Conservation (phyloP, 2,329 filamentous ascomycete species). For the Curvularia verruculosa region DNA sequence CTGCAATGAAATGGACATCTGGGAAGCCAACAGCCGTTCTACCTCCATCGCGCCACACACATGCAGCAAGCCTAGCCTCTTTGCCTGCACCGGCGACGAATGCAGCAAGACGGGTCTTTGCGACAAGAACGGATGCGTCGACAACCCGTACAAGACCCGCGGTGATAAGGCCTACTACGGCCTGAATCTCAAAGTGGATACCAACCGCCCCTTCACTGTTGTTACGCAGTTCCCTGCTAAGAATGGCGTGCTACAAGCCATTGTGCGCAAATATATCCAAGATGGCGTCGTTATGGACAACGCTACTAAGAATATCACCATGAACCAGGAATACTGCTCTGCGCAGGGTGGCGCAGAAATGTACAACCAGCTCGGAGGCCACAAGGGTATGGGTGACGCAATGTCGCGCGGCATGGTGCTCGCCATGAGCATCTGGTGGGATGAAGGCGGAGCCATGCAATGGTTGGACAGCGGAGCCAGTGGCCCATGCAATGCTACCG, state of each 20-base stretch:
- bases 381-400: constrained; percentile 55
- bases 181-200: constrained; percentile 59
- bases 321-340: constrained; percentile 42
- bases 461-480: constrained; percentile 61
- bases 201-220: constrained; percentile 65
- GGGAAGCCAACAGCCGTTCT: constrained; percentile 59
- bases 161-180: constrained; percentile 39
- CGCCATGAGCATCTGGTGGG: constrained; percentile 63
- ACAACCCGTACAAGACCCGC: constrained; percentile 41
- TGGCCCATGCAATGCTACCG: constrained; percentile 62
- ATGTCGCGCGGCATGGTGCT: constrained; percentile 60
- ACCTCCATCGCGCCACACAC: constrained; percentile 58
- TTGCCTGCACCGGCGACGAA: constrained; percentile 50
- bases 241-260: constrained; percentile 63
- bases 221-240: constrained; percentile 71
- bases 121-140: constrained; percentile 46
- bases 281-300: constrained; percentile 65
- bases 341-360: constrained; percentile 34
- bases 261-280: constrained; percentile 71
- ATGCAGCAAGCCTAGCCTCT: constrained; percentile 55
- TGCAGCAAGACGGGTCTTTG: constrained; percentile 47
- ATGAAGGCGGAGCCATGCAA: constrained; percentile 60
- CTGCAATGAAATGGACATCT: constrained; percentile 64
- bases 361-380: constrained; percentile 50
- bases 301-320: constrained; percentile 49